A percentile compares a stretch with the other conserved stretches of the same genome.
phyloP scores from a whole-genome alignment of 805 yeast species.

The Candida odintsovae region DNA sequence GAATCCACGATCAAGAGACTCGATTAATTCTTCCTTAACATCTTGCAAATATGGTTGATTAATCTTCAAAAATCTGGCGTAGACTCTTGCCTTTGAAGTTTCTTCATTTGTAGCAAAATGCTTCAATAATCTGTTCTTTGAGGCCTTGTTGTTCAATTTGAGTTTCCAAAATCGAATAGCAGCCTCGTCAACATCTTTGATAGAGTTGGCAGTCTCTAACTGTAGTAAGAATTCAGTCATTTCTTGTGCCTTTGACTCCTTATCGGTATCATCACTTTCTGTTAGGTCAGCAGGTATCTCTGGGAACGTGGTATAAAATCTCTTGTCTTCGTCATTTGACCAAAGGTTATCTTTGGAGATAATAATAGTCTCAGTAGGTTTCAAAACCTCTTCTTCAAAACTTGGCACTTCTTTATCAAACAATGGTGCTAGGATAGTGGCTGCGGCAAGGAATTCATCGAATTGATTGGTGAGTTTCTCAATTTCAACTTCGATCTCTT shows the following conservation, averaged over 20 bases:
- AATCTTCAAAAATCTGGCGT: conserved; percentile 65
- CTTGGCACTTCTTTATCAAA: conserved; percentile 35
- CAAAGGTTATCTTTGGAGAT: conserved; percentile 38
- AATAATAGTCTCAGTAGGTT: conserved; percentile 18
- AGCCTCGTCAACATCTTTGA: conserved; percentile 44
- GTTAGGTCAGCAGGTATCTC: conserved; percentile 30
- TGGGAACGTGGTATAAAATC: conserved; percentile 58
- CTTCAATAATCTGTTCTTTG: conserved; percentile 52
- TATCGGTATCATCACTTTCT: conserved; percentile 20
- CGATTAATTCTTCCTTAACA: conserved; percentile 46
- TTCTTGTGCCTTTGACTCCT: conserved; percentile 27
- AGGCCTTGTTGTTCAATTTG: conserved; percentile 65
- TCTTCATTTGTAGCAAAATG: conserved; percentile 47
- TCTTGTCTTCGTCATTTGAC: conserved; percentile 61
- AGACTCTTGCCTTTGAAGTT: conserved; percentile 40
- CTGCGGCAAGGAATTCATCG: conserved; percentile 38
- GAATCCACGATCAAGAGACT: conserved; percentile 51
- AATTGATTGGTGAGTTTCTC: conserved; percentile 29
- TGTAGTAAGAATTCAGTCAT: conserved; percentile 38
- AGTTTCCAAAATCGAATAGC: conserved; percentile 42
- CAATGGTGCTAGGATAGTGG: conserved; percentile 38
- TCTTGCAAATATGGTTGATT: conserved; percentile 44
- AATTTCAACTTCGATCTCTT: conserved; percentile 32
- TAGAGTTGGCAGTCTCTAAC: conserved; percentile 38
- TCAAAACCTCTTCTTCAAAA: conserved; percentile 24